Evolutionary conservation across 2,329 filamentous ascomycete genomes (phyloP).

Genomic region (Eurotiales sp.): DNA sequence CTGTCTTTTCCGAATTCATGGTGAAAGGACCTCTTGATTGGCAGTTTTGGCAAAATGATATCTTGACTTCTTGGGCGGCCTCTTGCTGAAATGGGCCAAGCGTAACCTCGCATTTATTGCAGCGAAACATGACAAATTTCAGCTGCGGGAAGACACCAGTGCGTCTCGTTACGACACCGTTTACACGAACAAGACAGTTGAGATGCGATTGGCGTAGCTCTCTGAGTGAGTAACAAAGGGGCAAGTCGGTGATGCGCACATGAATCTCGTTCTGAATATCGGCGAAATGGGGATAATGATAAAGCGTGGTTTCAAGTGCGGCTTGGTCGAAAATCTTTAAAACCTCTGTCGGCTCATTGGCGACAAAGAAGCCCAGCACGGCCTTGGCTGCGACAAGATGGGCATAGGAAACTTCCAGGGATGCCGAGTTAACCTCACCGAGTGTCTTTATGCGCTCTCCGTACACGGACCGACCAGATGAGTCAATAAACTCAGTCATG

Average conservation of each 20-base stretch:
- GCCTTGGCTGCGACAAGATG: slow-evolving; percentile 88
- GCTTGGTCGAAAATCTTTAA: slow-evolving; percentile 95
- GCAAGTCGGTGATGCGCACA: slow-evolving; percentile 91
- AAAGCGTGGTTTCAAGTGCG: slow-evolving; percentile 90
- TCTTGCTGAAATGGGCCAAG: slow-evolving; percentile 97
- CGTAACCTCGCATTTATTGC: slow-evolving; percentile 84
- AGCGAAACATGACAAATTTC: slow-evolving; percentile 98
- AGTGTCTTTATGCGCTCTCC: slow-evolving; percentile 89
- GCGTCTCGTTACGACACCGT: slow-evolving; percentile 88
- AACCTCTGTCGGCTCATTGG: slow-evolving; percentile 92
- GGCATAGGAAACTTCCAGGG: slow-evolving; percentile 92
- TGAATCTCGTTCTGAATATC: slow-evolving; percentile 97
- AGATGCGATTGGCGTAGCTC: slow-evolving; percentile 93
- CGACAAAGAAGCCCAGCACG: slow-evolving; percentile 90
- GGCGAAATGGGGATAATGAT: slow-evolving; percentile 97
- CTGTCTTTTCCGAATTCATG: slow-evolving; percentile 93
- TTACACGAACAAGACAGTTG: slow-evolving; percentile 91
- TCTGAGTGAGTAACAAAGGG: slow-evolving; percentile 89
- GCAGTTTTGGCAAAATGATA: slow-evolving; percentile 94
- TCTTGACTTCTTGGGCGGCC: slow-evolving; percentile 92
- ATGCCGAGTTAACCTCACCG: slow-evolving; percentile 96
- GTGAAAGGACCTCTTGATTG: slow-evolving; percentile 93
- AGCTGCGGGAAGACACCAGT: slow-evolving; percentile 96
- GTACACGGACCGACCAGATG: slow-evolving; percentile 86
- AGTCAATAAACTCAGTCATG: slow-evolving; percentile 91